These are phyloP conservation scores for Isoetes taiwanensis DNA, from an alignment of 75 land plant species.

Conservation along the genomic window DNA sequence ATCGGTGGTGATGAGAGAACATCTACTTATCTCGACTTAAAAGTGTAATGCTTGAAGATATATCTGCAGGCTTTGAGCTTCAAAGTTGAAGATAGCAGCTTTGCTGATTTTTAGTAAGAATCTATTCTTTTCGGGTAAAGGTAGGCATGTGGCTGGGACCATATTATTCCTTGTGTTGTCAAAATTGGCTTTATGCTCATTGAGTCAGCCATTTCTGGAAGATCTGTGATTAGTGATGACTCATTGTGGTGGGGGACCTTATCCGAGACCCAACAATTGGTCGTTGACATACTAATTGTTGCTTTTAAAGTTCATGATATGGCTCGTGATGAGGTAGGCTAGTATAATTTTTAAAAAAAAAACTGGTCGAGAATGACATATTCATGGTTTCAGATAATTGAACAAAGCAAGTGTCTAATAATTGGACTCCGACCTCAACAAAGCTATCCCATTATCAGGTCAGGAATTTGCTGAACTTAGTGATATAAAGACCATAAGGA, in stretches of 20 bases:
- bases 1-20: too few relatives aligned
- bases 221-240: constrained; percentile 4
- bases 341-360: neutral
- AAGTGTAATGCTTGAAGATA: too few relatives aligned
- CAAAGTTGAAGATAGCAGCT: too few relatives aligned
- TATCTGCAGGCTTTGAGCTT: too few relatives aligned
- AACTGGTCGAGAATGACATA: neutral
- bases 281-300: constrained; percentile 34
- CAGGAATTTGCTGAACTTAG: too few relatives aligned
- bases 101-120: too few relatives aligned
- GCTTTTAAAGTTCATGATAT: constrained; percentile 81
- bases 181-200: constrained; percentile 56
- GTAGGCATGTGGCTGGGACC: constrained; percentile 71
- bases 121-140: constrained; percentile 37
- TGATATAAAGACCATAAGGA: too few relatives aligned
- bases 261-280: constrained; percentile 40
- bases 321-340: constrained; percentile 71
- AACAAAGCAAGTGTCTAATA: constrained; percentile 68
- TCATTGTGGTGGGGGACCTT: neutral
- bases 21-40: too few relatives aligned
- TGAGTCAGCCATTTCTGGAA: constrained; percentile 32
- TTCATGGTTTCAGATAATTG: constrained; percentile 54
- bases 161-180: constrained; percentile 64
- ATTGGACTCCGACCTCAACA: constrained; percentile 62
- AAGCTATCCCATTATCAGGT: constrained; percentile 48